Percentiles rank a stretch among this genome's conserved stretches.
These are phyloP conservation scores for Daedalea quercina DNA, from an alignment of 768 basidiomycete species.

Conservation along the genomic window DNA sequence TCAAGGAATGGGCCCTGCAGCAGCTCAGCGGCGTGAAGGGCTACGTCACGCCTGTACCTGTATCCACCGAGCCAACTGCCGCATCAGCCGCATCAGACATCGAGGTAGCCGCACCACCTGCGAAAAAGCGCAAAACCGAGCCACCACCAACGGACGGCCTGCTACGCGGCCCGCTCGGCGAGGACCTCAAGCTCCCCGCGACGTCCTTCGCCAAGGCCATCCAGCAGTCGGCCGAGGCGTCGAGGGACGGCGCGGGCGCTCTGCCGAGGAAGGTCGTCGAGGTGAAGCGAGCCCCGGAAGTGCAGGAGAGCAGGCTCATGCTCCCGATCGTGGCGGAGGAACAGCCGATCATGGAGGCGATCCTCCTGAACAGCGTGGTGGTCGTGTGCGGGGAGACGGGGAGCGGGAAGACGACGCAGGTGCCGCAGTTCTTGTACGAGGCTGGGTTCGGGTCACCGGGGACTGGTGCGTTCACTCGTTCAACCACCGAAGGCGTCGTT, in stretches of 20 bases:
- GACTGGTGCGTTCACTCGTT: slow-evolving; percentile 50
- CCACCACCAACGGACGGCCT: slow-evolving; percentile 24
- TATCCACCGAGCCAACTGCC: not conserved
- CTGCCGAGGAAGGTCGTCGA: slow-evolving; percentile 34
- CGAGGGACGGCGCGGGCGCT: not conserved
- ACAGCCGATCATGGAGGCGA: slow-evolving; percentile 88
- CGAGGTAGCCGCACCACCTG: slow-evolving; percentile 6
- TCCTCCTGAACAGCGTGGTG: slow-evolving; percentile 80
- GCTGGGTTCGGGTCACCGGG: slow-evolving; percentile 84
- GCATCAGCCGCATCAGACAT: not conserved
- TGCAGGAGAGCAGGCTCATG: slow-evolving; percentile 70
- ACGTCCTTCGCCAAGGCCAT: slow-evolving; percentile 58
- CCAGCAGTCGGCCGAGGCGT: slow-evolving; percentile 13
- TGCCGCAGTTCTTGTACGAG: slow-evolving; percentile 97
- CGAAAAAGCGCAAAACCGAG: slow-evolving; percentile 46
- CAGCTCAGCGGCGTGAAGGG: slow-evolving; percentile 55
- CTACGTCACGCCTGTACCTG: slow-evolving; percentile 25
- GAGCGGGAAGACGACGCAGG: slow-evolving; percentile 96
- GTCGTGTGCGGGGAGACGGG: slow-evolving; percentile 94
- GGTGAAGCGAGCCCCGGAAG: slow-evolving; percentile 59
- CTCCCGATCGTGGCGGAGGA: slow-evolving; percentile 92
- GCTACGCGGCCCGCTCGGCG: slow-evolving; percentile 79
- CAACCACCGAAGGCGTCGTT: too few relatives aligned
- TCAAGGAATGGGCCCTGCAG: slow-evolving; percentile 87
- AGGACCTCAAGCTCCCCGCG: slow-evolving; percentile 56